Evolutionary conservation across 2,329 filamentous ascomycete genomes (phyloP), one percentile per base, ranked within the genome.

Genomic region (Xylariaceae sp.): DNA sequence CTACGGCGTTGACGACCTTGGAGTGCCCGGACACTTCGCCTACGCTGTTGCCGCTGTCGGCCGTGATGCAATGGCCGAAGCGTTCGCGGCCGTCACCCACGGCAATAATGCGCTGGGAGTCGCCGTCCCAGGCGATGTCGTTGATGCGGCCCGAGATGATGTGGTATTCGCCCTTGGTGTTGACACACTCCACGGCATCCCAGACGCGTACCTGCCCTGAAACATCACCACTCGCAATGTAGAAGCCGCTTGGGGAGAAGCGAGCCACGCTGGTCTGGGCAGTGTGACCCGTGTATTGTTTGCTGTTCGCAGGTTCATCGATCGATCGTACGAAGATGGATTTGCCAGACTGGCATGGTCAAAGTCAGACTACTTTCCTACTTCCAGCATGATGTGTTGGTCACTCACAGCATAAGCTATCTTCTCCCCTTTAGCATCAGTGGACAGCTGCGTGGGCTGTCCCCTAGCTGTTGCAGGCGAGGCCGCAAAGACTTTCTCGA

Each of bases 121-220:
- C 93, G 43, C 90, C 91, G 59, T 97, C 93, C 90, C 93, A 98
- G 1, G 89, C 91, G 51, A 98, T 81, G 63, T 98, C 93, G 62
- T 95, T 95, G 68, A 98, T 91, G 40, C 88, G 85, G 11, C 93
- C 93, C 26, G 87, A 89, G 58, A 97, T 90, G 66, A 97, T 96
- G 60, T 82, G 78, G 67, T 95, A 97, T 66, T 97, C 91, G 52
- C 90, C 88, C 66, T 94, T 95, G 34, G 89, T 95, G 57, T 84
- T 87, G 41, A 76, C 74, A 34, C 89, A 89, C 53, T 89, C 87
- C 41, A 91, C 84, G 11, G 87, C 82, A 64, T 97, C 91, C 93
- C 93, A 98, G 4, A 98, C 87, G 50, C 87, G 81, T 32, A 98
- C 89, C 34, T 80, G 76, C 38, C 93, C 93, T 1, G 85, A 81